Conservation (phyloP, 176 grass and related monocot genomes). For the Thalia dealbata region DNA sequence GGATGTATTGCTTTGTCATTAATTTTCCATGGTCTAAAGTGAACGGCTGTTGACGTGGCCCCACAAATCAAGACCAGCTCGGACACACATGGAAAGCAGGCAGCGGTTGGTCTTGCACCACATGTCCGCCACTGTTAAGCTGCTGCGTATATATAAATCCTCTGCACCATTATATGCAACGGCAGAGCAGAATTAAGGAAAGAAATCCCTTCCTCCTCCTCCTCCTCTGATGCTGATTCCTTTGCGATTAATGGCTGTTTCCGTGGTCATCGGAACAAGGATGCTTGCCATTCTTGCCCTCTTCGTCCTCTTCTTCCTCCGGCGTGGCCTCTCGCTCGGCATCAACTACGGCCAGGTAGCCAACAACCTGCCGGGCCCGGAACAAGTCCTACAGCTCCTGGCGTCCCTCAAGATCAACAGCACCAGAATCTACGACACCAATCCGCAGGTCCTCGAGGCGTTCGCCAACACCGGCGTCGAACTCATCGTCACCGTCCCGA, state of each 20-base stretch:
- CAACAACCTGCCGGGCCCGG: conserved; percentile 57
- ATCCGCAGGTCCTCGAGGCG: conserved; percentile 64
- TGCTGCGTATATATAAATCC: neutral
- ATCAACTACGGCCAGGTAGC: conserved; percentile 95
- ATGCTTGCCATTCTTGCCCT: neutral
- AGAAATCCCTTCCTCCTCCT: neutral
- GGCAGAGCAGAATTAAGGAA: no score
- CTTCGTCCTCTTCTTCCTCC: conserved; percentile 6
- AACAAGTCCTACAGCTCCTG: conserved; percentile 46
- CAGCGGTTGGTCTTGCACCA: neutral
- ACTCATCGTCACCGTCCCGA: conserved; percentile 64
- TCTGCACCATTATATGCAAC: no score
- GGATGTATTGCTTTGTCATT: neutral
- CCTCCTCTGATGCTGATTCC: neutral
- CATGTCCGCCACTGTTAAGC: neutral
- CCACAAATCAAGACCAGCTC: neutral
- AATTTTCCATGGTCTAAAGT: neutral
- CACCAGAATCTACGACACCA: conserved; percentile 77
- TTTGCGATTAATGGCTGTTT: no score
- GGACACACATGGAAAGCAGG: neutral
- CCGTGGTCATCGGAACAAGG: no score
- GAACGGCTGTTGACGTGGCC: neutral
- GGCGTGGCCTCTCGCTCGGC: conserved; percentile 35
- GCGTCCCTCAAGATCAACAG: conserved; percentile 52
- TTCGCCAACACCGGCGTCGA: conserved; percentile 62